A percentile compares a stretch with the other conserved stretches of the same genome.
These are phyloP conservation scores for Botrytis fabae DNA, from an alignment of 2,329 filamentous ascomycete species.

Conservation along the genomic window DNA sequence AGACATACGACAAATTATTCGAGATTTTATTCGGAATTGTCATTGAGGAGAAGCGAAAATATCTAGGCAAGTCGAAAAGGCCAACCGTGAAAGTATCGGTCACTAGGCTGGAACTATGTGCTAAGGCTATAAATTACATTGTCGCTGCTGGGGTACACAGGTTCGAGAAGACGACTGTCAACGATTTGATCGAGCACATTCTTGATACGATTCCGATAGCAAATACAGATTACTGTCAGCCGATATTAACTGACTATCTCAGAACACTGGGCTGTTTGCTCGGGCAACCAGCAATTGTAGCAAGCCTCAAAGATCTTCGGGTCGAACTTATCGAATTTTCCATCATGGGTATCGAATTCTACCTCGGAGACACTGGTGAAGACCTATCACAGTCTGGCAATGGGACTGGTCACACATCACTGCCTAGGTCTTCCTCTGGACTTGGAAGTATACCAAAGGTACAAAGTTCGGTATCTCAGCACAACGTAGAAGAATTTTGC, in stretches of 20 bases:
- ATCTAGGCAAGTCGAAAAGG: slow-evolving; percentile 48
- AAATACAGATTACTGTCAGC: slow-evolving; percentile 64
- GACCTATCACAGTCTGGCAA: slow-evolving; percentile 31
- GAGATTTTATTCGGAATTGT: slow-evolving; percentile 75
- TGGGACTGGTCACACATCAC: slow-evolving; percentile 32
- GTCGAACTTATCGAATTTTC: slow-evolving; percentile 53
- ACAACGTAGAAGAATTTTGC: slow-evolving; percentile 56
- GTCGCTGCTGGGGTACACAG: slow-evolving; percentile 68
- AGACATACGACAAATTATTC: slow-evolving; percentile 70
- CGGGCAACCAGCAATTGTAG: slow-evolving; percentile 72
- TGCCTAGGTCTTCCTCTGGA: slow-evolving; percentile 7
- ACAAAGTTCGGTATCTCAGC: slow-evolving; percentile 36
- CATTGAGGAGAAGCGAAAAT: slow-evolving; percentile 65
- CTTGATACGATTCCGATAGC: slow-evolving; percentile 67
- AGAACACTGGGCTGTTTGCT: slow-evolving; percentile 73
- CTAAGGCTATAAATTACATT: slow-evolving; percentile 68
- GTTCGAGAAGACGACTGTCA: slow-evolving; percentile 75
- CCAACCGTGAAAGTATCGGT: slow-evolving; percentile 1
- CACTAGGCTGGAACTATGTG: slow-evolving; percentile 60
- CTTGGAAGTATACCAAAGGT: slow-evolving; percentile 34
- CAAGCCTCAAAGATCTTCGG: slow-evolving; percentile 65
- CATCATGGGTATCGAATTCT: slow-evolving; percentile 58
- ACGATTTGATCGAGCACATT: slow-evolving; percentile 78
- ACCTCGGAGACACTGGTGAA: slow-evolving; percentile 41
- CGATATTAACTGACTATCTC: slow-evolving; percentile 74